Evolutionary conservation across 371 early-diverging fungal species (phyloP), one percentile per base, ranked within the genome.

Genomic region (Actinomortierella ambigua): DNA sequence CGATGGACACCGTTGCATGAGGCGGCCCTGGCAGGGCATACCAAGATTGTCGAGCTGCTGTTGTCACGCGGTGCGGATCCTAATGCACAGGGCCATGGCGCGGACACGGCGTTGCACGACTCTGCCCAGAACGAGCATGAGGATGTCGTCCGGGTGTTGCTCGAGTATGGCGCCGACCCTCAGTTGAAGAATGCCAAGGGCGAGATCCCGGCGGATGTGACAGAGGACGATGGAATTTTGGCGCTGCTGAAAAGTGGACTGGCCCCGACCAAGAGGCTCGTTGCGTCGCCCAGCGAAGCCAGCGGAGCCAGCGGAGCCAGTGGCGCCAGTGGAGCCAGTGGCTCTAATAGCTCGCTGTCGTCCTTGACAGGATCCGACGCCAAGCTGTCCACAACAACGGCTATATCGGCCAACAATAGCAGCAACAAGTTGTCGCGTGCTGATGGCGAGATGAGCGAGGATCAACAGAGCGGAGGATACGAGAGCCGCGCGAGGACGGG

Each of bases 1-100:
- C 87, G 84, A 0, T 90, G 88, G 85, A 91, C 94, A 3, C 91
- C 96, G 7, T 61, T 95, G 23, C 97, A 95, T 43, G 92, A 89
- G 60, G 95, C 96, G 4, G 84, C 89, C 26, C 77, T 84, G 14
- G 77, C 85, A 40, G 93, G 93, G 0, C 85, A 88, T 59, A 66
- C 80, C 8, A 77, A 79, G 8, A 78, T 90, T 26, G 89, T 87
- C 4, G 79, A 84, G 28, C 68, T 82, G 20, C 58, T 96, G 57
- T 77, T 95, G 17, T 77, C 84, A 17, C 83, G 84, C 51, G 93
- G 93, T 6, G 95, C 93, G 0, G 83, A 88, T 47, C 82, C 88
- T 27, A 87, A 91, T 59, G 84, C 78, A 3, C 66, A 62, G 57
- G 90, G 82, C 0, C 81, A 61, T 57, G 85, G 77, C 54, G 82